Evolutionary conservation across 2,329 filamentous ascomycete genomes (phyloP), one percentile per base, ranked within the genome.

Genomic region (Cladosporium sp.): DNA sequence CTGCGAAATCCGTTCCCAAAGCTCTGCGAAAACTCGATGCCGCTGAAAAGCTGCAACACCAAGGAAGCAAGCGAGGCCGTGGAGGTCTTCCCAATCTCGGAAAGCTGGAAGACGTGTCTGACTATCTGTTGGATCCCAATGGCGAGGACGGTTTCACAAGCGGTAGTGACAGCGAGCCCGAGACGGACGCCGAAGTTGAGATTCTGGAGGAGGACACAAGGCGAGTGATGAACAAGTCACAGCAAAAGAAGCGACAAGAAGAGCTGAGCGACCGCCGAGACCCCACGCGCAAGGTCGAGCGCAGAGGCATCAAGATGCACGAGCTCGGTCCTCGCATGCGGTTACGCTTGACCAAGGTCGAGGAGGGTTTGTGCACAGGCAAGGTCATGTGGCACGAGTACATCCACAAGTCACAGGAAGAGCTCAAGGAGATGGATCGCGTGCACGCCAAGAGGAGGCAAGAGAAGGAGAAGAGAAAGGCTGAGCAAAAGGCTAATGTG

Each of bases 361-460:
- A 98, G 65, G 93, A 98, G 60, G 93, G 92, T 1, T 71, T 97
- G 6, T 96, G 90, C 62, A 79, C 80, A 20, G 93, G 93, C 43
- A 93, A 89, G 67, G 80, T 95, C 50, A 88, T 98, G 86, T 98
- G 93, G 93, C 93, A 98, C 68, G 90, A 96, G 66, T 94, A 89
- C 65, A 83, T 97, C 47, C 81, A 85, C 65, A 98, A 98, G 77
- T 83, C 82, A 6, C 82, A 82, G 59, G 78, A 81, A 15, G 91
- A 98, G 67, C 73, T 89, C 50, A 80, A 84, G 64, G 81, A 86
- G 56, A 71, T 96, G 59, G 91, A 97, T 59, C 81, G 84, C 72
- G 79, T 82, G 58, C 97, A 93, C 88, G 85, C 90, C 58, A 73
- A 85, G 70, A 79, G 82, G 62, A 78, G 80, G 51, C 81, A 83